A percentile compares a stretch with the other conserved stretches of the same genome.
Conservation (phyloP, 768 basidiomycete genomes). For the Gelatoporia subvermispora region DNA sequence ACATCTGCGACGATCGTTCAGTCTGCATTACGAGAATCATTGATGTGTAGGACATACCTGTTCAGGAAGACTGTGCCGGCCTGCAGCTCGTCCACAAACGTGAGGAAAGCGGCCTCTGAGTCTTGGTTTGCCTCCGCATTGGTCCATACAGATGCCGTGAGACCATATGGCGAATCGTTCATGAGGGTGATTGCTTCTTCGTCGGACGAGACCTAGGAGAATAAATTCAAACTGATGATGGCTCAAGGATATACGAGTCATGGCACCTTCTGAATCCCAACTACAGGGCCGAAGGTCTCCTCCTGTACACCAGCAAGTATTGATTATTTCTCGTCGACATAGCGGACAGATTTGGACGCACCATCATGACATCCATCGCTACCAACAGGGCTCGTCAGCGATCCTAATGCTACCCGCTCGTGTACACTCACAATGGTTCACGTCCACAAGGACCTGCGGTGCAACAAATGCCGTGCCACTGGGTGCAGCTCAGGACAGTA, state of each 20-base stretch:
- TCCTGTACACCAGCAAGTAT: slow-evolving; percentile 37
- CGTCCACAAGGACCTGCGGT: slow-evolving; percentile 86
- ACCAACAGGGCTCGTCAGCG: slow-evolving; percentile 4
- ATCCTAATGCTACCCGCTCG: no score
- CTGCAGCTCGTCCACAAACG: slow-evolving; percentile 66
- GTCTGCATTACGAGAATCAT: not conserved
- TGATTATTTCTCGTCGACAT: not conserved
- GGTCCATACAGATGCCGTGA: slow-evolving; percentile 96
- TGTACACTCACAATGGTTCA: slow-evolving; percentile 70
- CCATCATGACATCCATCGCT: slow-evolving; percentile 95
- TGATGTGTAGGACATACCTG: slow-evolving; percentile 35
- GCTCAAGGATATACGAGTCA: not conserved
- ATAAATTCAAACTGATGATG: not conserved
- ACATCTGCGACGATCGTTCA: slow-evolving; percentile 42
- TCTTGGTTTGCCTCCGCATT: slow-evolving; percentile 51
- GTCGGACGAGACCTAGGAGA: slow-evolving; percentile 65
- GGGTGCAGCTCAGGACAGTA: slow-evolving; percentile 4
- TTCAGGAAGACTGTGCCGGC: slow-evolving; percentile 95
- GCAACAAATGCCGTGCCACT: slow-evolving; percentile 85
- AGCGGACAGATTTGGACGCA: slow-evolving; percentile 20
- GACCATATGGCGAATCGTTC: slow-evolving; percentile 94
- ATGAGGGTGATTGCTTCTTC: slow-evolving; percentile 86
- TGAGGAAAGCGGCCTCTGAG: slow-evolving; percentile 67
- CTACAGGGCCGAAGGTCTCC: slow-evolving; percentile 90
- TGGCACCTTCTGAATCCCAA: slow-evolving; percentile 87